Base-by-base conservation (phyloP, 2,329 filamentous ascomycete genomes). In the Madurella fahalii region DNA sequence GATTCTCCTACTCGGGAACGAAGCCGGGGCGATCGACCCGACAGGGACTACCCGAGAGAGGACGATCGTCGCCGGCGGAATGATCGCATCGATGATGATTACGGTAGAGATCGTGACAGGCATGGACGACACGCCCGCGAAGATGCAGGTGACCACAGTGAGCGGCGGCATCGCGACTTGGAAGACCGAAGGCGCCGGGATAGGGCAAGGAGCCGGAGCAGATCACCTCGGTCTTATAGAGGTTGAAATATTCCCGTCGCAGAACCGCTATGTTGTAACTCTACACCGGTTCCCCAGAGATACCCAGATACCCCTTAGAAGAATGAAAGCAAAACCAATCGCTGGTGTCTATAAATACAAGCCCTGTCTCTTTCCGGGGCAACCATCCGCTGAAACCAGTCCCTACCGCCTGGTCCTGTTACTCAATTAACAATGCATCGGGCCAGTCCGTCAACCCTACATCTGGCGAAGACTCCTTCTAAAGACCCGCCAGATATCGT, bases 401-500 rank as follows among this genome's bases (percentile, higher is more conserved):
- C 25, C 40, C 18, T 13, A 32, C 15, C 30, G 45, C 40, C 43
- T n/a, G 25, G 18, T n/a, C n/a, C 31, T n/a, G 18, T 18, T 32
- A n/a, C 7, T 17, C n/a, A 5, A n/a, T 41, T 2, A 11, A 5
- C n/a, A 5, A 20, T 16, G 16, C 17, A 4, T 9, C 40, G 4
- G 3, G 12, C 13, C 25, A 7, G 11, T 17, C 20, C 41, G 13
- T 25, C 16, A 25, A 37, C 34, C 4, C 4, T 37, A 11, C 9
- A 5, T 9, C 4, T 18, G 16, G 3, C 5, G 9, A 20, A 12
- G 9, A 20, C 16, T 18, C 17, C 5, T 12, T 5, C 41, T 20
- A 17, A 8, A 16, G 31, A 13, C 40, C 52, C n/a, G 40, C 54
- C 20, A 61, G 46, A 55, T 64, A 94, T 63, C 84, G 79, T 71